These are phyloP conservation scores for Fraxinus xanthoxyloides DNA, from an alignment of 305 asterid genomes.

Conservation along the genomic window DNA sequence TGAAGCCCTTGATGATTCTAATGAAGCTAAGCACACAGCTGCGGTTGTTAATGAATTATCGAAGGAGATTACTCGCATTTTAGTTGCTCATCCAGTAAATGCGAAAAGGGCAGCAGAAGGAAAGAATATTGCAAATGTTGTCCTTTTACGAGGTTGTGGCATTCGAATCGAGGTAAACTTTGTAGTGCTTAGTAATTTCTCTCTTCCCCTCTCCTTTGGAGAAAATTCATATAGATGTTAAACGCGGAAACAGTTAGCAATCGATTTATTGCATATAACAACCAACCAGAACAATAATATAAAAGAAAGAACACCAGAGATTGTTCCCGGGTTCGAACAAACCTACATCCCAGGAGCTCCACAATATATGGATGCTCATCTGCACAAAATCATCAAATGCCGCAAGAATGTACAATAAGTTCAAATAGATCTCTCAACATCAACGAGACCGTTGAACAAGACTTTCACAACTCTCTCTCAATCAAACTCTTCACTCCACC, in stretches of 20 bases:
- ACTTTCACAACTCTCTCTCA: background rate
- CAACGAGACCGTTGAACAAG: background rate
- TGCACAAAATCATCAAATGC: background rate
- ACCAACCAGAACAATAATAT: background rate
- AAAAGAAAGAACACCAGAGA: background rate
- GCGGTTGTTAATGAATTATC: slow-evolving; percentile 82
- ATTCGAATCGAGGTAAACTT: slow-evolving; percentile 84
- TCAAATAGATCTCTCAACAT: background rate
- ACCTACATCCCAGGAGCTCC: background rate
- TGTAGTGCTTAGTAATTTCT: background rate
- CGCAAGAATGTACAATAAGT: background rate
- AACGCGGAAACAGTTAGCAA: background rate
- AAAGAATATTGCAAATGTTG: slow-evolving; percentile 77
- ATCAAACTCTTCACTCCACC: background rate
- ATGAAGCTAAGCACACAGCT: slow-evolving; percentile 82
- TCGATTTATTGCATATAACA: background rate
- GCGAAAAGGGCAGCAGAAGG: slow-evolving; percentile 73
- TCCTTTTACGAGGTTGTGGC: slow-evolving; percentile 93
- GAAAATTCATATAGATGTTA: background rate
- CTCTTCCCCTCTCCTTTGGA: slow-evolving; percentile 1
- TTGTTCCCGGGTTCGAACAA: background rate
- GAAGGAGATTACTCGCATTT: slow-evolving; percentile 71
- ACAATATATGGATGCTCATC: background rate
- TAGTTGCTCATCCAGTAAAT: slow-evolving; percentile 74
- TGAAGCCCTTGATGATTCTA: slow-evolving; percentile 78